Evolutionary conservation across 1,284 basidiomycete genomes (phyloP), one percentile per base, ranked within the genome.

Genomic region (Tilletia horrida): DNA sequence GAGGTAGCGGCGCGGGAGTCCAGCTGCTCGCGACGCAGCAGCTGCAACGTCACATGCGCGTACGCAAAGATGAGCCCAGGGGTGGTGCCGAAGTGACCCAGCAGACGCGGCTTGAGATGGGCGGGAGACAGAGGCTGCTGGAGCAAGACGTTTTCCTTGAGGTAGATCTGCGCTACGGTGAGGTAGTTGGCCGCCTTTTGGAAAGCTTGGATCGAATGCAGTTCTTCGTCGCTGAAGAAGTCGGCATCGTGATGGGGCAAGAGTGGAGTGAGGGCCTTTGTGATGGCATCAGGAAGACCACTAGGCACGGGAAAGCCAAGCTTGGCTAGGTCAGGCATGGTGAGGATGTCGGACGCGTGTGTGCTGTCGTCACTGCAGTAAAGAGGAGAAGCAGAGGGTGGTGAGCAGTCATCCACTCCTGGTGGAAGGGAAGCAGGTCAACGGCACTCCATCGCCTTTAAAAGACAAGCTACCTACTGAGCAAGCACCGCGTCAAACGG

Each of bases 41-140:
- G 88, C 71, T 93, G 85, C 57, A 88, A 85, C 78, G 90, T 92
- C 47, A 90, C 83, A 79, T 93, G 92, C 0, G 90, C 88, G 80
- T 93, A 93, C 23, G 89, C 86, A 74, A 93, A 86, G 72, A 86
- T 83, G 27, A 93, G 86, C 29, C 91, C 91, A 0, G 90, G 89
- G 73, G 89, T 77, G 67, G 78, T 78, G 55, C 77, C 77, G 50
- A 67, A 84, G 73, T 85, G 84, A n/a, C 85, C 85, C 16, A 93
- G 86, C 23, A 93, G 86, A 69, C 92, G 88, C 62, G 85, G 84
- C 83, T 92, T 92, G 84, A 92, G 88, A 78, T 92, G 86, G 59
- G 79, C 69, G 61, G 70, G 70, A 16, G 66, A 68, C 55, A 80
- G 72, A 40, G 75, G 71, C 48, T 73, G 43, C 68, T 88, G 86